Evolutionary conservation across 2,329 filamentous ascomycete species (phyloP).

Genomic region (Truncatella angustata): DNA sequence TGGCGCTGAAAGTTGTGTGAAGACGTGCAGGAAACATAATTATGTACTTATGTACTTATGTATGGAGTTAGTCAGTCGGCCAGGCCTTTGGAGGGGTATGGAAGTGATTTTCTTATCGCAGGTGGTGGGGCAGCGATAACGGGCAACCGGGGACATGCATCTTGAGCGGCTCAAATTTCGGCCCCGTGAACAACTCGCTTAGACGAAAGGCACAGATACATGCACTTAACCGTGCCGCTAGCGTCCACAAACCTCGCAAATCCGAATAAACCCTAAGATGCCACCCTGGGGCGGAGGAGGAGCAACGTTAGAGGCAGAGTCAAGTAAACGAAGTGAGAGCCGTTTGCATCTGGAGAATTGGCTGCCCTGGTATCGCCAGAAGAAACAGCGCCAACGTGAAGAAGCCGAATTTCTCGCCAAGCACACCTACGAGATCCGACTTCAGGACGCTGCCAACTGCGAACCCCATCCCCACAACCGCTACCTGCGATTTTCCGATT

Average conservation of each 20-base stretch:
- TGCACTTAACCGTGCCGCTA: slow-evolving; percentile 1
- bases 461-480: not conserved
- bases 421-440: not conserved
- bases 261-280: slow-evolving; percentile 7
- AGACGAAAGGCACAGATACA: not conserved
- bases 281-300: not conserved
- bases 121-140: slow-evolving; percentile 2
- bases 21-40: too few relatives aligned
- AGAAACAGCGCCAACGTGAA: slow-evolving; percentile 1
- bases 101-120: slow-evolving; percentile 1
- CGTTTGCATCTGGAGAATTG: not conserved
- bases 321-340: not conserved
- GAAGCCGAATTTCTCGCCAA: not conserved
- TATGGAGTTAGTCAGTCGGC: too few relatives aligned
- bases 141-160: not conserved
- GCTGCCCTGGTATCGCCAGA: slow-evolving; percentile 3
- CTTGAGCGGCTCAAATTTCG: not conserved
- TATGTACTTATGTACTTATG: not conserved
- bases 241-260: slow-evolving; percentile 7
- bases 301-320: not conserved
- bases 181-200: not conserved
- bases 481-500: not conserved
- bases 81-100: slow-evolving; percentile 1
- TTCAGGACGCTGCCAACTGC: not conserved
- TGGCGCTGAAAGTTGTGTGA: too few relatives aligned